A percentile compares a stretch with the other conserved stretches of the same genome.
These are phyloP conservation scores for Colletotrichum sp. DNA, from an alignment of 2,329 filamentous ascomycete genomes.

Conservation along the genomic window DNA sequence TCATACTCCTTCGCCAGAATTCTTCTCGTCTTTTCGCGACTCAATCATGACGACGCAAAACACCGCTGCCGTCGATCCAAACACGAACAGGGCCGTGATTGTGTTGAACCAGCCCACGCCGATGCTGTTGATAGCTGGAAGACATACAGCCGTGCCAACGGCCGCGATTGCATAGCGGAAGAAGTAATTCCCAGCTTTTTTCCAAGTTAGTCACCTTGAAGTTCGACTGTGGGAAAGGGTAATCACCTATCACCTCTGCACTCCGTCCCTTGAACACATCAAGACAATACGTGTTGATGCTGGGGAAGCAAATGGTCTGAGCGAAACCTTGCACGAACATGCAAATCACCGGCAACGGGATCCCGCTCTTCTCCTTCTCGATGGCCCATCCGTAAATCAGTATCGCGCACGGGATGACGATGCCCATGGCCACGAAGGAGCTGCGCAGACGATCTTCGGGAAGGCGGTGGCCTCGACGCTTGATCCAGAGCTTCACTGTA, in stretches of 20 bases:
- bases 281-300: slow-evolving; percentile 62
- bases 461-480: slow-evolving; percentile 59
- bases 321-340: slow-evolving; percentile 75
- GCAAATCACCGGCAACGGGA: slow-evolving; percentile 64
- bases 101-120: slow-evolving; percentile 86
- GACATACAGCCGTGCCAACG: slow-evolving; percentile 70
- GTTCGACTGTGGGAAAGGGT: not conserved
- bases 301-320: slow-evolving; percentile 73
- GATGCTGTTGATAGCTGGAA: slow-evolving; percentile 75
- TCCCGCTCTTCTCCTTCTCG: slow-evolving; percentile 28
- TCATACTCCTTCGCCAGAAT: not conserved
- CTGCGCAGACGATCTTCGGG: slow-evolving; percentile 73
- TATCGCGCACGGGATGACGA: slow-evolving; percentile 67
- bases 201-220: not conserved
- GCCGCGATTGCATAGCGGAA: slow-evolving; percentile 79
- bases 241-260: slow-evolving; percentile 34
- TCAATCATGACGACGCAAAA: not conserved
- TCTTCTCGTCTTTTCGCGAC: not conserved
- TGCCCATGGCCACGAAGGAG: slow-evolving; percentile 63
- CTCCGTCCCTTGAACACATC: slow-evolving; percentile 15
- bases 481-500: slow-evolving; percentile 66
- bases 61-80: not conserved
- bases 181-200: slow-evolving; percentile 80
- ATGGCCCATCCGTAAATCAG: slow-evolving; percentile 69
- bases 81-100: slow-evolving; percentile 44